A percentile compares a stretch with the other conserved stretches of the same genome.
Evolutionary conservation across 1,284 basidiomycete genomes (phyloP).

Genomic region (Agaricales sp.): DNA sequence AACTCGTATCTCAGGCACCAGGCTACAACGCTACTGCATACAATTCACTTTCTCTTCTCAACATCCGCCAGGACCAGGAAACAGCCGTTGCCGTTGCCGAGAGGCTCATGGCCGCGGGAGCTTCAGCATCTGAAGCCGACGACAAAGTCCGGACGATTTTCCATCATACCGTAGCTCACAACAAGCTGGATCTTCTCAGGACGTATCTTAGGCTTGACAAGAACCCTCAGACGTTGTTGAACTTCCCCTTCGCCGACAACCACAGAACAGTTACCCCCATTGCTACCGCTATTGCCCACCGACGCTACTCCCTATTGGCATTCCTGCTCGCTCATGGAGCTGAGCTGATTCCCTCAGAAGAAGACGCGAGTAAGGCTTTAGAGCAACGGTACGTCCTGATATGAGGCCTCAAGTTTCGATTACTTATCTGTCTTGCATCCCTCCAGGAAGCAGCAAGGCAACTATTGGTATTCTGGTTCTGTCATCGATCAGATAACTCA

Average conservation of each 20-base stretch:
- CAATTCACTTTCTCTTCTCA: slow-evolving; percentile 38
- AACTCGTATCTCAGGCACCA: slow-evolving; percentile 15
- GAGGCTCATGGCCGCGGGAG: slow-evolving; percentile 35
- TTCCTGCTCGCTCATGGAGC: slow-evolving; percentile 1
- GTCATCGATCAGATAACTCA: slow-evolving; percentile 4
- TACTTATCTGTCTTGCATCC: no score
- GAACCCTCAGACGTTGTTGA: slow-evolving; percentile 32
- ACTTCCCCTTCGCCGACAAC: slow-evolving; percentile 23
- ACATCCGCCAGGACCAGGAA: slow-evolving; percentile 34
- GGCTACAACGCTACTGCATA: slow-evolving; percentile 17
- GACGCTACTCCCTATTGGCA: slow-evolving; percentile 26
- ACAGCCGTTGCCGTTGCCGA: slow-evolving; percentile 31
- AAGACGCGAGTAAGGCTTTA: slow-evolving; percentile 20
- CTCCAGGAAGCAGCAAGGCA: no score
- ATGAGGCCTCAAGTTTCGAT: neutral
- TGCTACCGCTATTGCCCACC: slow-evolving; percentile 21
- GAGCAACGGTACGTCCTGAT: slow-evolving; percentile 14
- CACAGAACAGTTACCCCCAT: slow-evolving; percentile 23
- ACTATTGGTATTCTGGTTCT: neutral
- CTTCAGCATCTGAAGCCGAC: slow-evolving; percentile 38
- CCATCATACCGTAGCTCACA: slow-evolving; percentile 29
- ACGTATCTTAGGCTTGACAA: slow-evolving; percentile 38
- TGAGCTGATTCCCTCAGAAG: slow-evolving; percentile 5
- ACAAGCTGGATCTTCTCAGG: slow-evolving; percentile 30
- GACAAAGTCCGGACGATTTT: slow-evolving; percentile 34